Evolutionary conservation across 768 basidiomycete genomes (phyloP).

Genomic region (Tricholoma furcatifolium): DNA sequence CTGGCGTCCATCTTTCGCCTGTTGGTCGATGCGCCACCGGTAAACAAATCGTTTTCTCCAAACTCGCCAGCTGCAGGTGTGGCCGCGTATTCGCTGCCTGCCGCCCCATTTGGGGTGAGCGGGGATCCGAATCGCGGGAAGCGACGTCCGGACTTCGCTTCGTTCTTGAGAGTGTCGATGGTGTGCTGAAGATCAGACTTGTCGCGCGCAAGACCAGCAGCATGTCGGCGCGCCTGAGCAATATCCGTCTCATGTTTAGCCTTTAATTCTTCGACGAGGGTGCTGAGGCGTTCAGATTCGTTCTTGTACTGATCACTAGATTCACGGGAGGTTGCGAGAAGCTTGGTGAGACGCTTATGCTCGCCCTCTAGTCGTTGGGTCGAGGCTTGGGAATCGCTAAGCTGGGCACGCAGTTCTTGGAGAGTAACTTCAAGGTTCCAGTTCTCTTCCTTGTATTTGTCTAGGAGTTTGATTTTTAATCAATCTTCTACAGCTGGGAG

Average conservation of each 20-base stretch:
- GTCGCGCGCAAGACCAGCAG: slow-evolving; percentile 86
- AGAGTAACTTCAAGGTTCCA: slow-evolving; percentile 96
- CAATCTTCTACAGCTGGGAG: slow-evolving; percentile 3
- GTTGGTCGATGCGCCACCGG: slow-evolving; percentile 62
- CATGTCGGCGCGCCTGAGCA: slow-evolving; percentile 84
- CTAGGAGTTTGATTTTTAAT: slow-evolving; percentile 34
- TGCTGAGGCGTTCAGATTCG: slow-evolving; percentile 72
- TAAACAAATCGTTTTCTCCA: slow-evolving; percentile 67
- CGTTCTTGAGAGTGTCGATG: slow-evolving; percentile 74
- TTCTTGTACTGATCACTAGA: slow-evolving; percentile 82
- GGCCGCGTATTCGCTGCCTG: slow-evolving; percentile 48
- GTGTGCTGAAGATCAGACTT: slow-evolving; percentile 87
- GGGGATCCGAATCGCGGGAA: slow-evolving; percentile 71
- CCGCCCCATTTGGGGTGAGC: slow-evolving; percentile 60
- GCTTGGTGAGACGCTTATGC: slow-evolving; percentile 74
- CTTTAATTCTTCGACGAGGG: slow-evolving; percentile 69
- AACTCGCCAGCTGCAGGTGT: slow-evolving; percentile 52
- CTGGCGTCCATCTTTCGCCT: slow-evolving; percentile 51
- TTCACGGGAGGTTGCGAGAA: slow-evolving; percentile 72
- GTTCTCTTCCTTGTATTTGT: slow-evolving; percentile 97
- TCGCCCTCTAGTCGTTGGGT: slow-evolving; percentile 77
- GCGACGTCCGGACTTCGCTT: slow-evolving; percentile 61
- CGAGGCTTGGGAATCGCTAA: slow-evolving; percentile 63
- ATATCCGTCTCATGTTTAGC: slow-evolving; percentile 94
- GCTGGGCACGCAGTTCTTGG: slow-evolving; percentile 79